These are phyloP conservation scores for Tilletia setariae DNA, from an alignment of 1,284 basidiomycete genomes.

Conservation along the genomic window DNA sequence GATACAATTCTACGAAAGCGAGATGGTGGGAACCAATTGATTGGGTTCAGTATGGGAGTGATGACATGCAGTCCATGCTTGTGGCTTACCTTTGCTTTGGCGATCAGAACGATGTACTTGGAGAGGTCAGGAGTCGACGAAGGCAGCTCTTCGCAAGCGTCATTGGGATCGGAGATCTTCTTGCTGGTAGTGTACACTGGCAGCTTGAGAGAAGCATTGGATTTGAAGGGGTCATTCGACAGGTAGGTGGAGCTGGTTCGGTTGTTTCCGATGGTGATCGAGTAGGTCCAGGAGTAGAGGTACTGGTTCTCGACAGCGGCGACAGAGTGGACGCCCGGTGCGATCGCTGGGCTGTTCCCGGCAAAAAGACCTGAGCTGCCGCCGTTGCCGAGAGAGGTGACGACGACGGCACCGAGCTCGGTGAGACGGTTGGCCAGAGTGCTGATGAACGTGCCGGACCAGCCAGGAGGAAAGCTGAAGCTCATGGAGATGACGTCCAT, in stretches of 20 bases:
- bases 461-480: slow-evolving; percentile 58
- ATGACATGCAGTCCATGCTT: neutral
- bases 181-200: slow-evolving; percentile 34
- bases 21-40: neutral
- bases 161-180: slow-evolving; percentile 29
- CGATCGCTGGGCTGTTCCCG: slow-evolving; percentile 54
- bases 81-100: slow-evolving; percentile 1
- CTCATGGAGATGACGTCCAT: slow-evolving; percentile 62
- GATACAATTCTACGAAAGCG: slow-evolving; percentile 36
- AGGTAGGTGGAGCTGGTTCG: slow-evolving; percentile 23
- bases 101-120: slow-evolving; percentile 34
- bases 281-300: slow-evolving; percentile 26
- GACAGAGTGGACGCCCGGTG: slow-evolving; percentile 48
- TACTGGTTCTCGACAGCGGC: slow-evolving; percentile 48
- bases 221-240: slow-evolving; percentile 30
- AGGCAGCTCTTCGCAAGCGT: slow-evolving; percentile 32
- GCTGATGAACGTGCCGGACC: slow-evolving; percentile 25
- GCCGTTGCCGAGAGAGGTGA: slow-evolving; percentile 55
- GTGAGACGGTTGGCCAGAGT: slow-evolving; percentile 28
- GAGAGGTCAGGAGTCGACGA: slow-evolving; percentile 36
- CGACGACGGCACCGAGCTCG: slow-evolving; percentile 30
- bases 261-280: slow-evolving; percentile 19
- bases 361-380: slow-evolving; percentile 56
- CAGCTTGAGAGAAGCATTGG: slow-evolving; percentile 23
- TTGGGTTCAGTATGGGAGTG: neutral